phyloP scores from a whole-genome alignment of 306 rosid species.

The Alnus rubra region DNA sequence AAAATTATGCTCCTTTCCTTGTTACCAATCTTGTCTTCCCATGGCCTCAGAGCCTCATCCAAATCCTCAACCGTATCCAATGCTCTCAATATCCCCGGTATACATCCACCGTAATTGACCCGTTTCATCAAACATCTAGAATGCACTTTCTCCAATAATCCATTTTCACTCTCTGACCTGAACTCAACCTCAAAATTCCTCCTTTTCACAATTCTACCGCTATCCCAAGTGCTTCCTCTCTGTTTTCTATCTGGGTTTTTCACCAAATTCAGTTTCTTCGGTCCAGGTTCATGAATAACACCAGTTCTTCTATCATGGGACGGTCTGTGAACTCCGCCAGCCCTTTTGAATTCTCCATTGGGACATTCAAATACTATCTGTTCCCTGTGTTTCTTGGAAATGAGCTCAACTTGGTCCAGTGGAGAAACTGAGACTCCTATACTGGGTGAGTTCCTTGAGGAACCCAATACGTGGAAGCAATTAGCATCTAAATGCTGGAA shows the following conservation, averaged over 20 bases:
- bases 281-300: conserved; percentile 24
- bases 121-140: conserved; percentile 70
- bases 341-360: conserved; percentile 32
- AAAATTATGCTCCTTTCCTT: conserved; percentile 74
- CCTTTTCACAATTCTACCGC: conserved; percentile 21
- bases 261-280: conserved; percentile 33
- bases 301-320: conserved; percentile 4
- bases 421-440: conserved; percentile 41
- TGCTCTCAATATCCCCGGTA: conserved; percentile 60
- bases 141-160: conserved; percentile 44
- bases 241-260: conserved; percentile 31
- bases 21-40: conserved; percentile 50
- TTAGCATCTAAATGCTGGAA: conserved; percentile 53
- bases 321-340: conserved; percentile 23
- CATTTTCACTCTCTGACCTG: neutral
- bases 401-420: conserved; percentile 38
- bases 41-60: conserved; percentile 63
- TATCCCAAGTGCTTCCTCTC: conserved; percentile 1
- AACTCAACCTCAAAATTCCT: conserved; percentile 22
- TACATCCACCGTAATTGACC: conserved; percentile 52
- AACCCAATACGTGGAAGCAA: conserved; percentile 42
- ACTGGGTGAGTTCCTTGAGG: conserved; percentile 32
- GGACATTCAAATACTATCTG: conserved; percentile 33
- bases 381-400: conserved; percentile 29
- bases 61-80: conserved; percentile 55